Conservation (phyloP, 768 basidiomycete genomes). For the Lactifluus echinatus region DNA sequence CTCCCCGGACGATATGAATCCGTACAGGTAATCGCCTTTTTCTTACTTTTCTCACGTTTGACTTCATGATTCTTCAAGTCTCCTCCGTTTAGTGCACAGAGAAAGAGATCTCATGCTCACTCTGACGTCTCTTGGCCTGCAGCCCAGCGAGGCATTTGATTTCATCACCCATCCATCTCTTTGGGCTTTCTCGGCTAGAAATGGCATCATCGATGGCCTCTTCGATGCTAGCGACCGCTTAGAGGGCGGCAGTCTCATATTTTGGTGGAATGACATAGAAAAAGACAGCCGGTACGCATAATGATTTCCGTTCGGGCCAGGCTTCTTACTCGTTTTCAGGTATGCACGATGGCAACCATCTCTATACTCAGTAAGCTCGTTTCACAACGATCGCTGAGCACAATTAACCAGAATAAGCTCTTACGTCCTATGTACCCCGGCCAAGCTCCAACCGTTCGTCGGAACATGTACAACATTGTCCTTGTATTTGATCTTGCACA, state of each 20-base stretch:
- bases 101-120: constrained; percentile 58
- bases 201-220: constrained; percentile 54
- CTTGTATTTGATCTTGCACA: constrained; percentile 75
- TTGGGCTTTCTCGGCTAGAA: constrained; percentile 40
- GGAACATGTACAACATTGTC: constrained; percentile 80
- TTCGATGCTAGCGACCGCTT: constrained; percentile 84
- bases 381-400: neutral
- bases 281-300: constrained; percentile 57
- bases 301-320: constrained; percentile 6
- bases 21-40: constrained; percentile 43
- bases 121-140: constrained; percentile 54
- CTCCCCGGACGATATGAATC: constrained; percentile 53
- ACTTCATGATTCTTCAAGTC: constrained; percentile 28
- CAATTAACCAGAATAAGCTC: constrained; percentile 37
- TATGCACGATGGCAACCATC: constrained; percentile 47
- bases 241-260: constrained; percentile 66
- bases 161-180: constrained; percentile 61
- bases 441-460: constrained; percentile 60
- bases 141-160: constrained; percentile 56
- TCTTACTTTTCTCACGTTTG: neutral
- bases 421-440: constrained; percentile 76
- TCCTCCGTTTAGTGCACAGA: constrained; percentile 62
- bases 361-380: constrained; percentile 35
- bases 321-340: constrained; percentile 24
- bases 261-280: constrained; percentile 91